These are phyloP conservation scores for Cenchrus purpureus DNA, from an alignment of 176 grass and related monocot genomes.

Conservation along the genomic window DNA sequence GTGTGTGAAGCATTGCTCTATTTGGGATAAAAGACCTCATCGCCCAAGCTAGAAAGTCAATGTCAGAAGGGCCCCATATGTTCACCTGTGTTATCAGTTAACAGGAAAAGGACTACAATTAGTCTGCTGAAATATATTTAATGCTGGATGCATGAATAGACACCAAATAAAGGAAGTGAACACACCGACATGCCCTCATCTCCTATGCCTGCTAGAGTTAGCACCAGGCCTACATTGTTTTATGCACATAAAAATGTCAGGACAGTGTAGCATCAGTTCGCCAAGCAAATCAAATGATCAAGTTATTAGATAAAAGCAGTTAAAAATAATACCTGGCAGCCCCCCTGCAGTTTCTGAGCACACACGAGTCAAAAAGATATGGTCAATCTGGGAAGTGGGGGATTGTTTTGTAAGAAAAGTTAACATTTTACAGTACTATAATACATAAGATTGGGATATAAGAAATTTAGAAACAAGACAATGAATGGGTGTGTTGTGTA, in stretches of 20 bases:
- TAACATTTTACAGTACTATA: conserved; percentile 27
- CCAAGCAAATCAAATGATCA: conserved; percentile 23
- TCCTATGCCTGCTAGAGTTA: conserved; percentile 91
- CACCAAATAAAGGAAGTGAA: conserved; percentile 29
- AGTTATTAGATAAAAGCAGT: conserved; percentile 13
- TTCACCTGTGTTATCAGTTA: conserved; percentile 66
- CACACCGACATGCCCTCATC: conserved; percentile 98
- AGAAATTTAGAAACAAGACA: conserved; percentile 33
- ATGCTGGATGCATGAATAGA: conserved; percentile 30
- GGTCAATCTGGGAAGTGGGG: conserved; percentile 72
- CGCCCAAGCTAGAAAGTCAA: conserved; percentile 77
- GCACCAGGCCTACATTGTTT: conserved; percentile 66
- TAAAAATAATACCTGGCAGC: conserved; percentile 72
- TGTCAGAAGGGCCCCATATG: conserved; percentile 96
- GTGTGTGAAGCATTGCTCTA: conserved; percentile 92
- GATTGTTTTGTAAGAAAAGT: conserved; percentile 26
- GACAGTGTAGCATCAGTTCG: conserved; percentile 27
- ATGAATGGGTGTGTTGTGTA: neutral
- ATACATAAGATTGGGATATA: conserved; percentile 31
- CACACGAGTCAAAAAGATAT: conserved; percentile 89
- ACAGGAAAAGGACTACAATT: conserved; percentile 33
- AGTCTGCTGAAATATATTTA: conserved; percentile 13
- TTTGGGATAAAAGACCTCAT: conserved; percentile 95
- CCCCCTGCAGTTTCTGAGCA: conserved; percentile 99
- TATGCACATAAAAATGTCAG: conserved; percentile 32